Evolutionary conservation across 352 stramenopile genomes (phyloP).

Genomic region (Pythium phragmitis): DNA sequence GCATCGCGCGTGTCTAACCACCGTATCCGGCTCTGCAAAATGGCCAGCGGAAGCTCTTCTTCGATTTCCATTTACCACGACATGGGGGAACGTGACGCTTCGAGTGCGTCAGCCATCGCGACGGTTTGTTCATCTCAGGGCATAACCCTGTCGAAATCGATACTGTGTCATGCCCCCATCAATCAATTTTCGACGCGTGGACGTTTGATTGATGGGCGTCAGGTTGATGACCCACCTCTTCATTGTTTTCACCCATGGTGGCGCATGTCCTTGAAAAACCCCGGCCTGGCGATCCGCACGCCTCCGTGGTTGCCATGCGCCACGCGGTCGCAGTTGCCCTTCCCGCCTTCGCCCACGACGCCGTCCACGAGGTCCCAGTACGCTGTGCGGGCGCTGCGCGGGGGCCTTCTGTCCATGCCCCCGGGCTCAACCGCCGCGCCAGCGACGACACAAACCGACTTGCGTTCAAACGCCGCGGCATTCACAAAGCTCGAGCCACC

Average conservation of each 20-base stretch:
- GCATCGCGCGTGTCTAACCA: too few species aligned
- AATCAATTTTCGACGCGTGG: too few species aligned
- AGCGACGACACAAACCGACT: slow-evolving; percentile 44
- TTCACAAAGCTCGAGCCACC: slow-evolving; percentile 72
- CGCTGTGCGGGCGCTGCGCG: slow-evolving; percentile 37
- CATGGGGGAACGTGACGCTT: too few species aligned
- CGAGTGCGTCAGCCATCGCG: too few species aligned
- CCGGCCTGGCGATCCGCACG: slow-evolving; percentile 52
- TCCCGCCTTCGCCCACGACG: slow-evolving; percentile 56
- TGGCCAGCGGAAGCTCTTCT: too few species aligned
- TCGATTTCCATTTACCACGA: too few species aligned
- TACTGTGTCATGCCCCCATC: too few species aligned
- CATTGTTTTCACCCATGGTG: slow-evolving; percentile 23
- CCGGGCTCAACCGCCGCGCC: slow-evolving; percentile 40
- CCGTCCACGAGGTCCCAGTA: slow-evolving; percentile 65
- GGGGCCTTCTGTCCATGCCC: slow-evolving; percentile 52
- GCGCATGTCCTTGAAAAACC: slow-evolving; percentile 82
- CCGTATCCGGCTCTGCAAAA: too few species aligned
- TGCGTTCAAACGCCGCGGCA: slow-evolving; percentile 34
- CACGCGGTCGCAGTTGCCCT: slow-evolving; percentile 26
- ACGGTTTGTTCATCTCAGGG: too few species aligned
- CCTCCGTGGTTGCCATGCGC: slow-evolving; percentile 60
- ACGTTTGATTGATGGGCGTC: too few species aligned
- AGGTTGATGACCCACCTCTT: neutral
- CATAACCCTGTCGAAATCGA: too few species aligned